Conservation (phyloP, 2,329 filamentous ascomycete genomes). For the Leptosphaerulina australis region DNA sequence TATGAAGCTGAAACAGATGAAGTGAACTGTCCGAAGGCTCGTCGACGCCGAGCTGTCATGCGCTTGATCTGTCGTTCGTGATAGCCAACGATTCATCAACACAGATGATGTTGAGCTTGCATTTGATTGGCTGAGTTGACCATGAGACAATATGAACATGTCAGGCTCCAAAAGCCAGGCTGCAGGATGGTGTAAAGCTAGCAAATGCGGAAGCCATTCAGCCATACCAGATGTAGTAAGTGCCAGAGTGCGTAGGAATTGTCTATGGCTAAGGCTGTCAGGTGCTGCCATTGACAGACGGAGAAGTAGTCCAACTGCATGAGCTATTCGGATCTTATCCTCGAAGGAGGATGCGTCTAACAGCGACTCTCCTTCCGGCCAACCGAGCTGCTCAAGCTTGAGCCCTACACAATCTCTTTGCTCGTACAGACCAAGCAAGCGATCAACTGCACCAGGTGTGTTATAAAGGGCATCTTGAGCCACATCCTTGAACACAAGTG, state of each 20-base stretch:
- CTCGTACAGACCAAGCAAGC: background rate
- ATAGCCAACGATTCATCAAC: constrained; percentile 1
- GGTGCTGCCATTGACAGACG: constrained; percentile 5
- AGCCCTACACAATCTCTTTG: background rate
- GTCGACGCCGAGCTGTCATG: constrained; percentile 5
- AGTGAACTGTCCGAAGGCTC: constrained; percentile 10
- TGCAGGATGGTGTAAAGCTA: constrained; percentile 26
- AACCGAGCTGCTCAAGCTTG: constrained; percentile 2
- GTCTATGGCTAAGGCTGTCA: too few relatives aligned
- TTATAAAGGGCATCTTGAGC: constrained; percentile 13
- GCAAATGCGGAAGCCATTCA: constrained; percentile 32
- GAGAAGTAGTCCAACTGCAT: constrained; percentile 23
- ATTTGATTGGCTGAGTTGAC: constrained; percentile 12
- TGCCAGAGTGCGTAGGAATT: too few relatives aligned
- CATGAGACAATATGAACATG: constrained; percentile 20
- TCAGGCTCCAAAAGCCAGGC: constrained; percentile 16
- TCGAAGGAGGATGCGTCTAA: constrained; percentile 8
- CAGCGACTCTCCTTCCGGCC: constrained; percentile 17
- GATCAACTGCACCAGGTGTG: background rate
- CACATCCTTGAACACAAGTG: constrained; percentile 25
- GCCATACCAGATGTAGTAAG: constrained; percentile 13
- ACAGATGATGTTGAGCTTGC: background rate
- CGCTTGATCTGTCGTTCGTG: background rate
- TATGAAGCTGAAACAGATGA: constrained; percentile 25
- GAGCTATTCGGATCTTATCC: constrained; percentile 23